Percentiles rank a stretch among this genome's conserved stretches.
Conservation (phyloP, 148 eudicot genomes). For the Gaultheria prostrata region DNA sequence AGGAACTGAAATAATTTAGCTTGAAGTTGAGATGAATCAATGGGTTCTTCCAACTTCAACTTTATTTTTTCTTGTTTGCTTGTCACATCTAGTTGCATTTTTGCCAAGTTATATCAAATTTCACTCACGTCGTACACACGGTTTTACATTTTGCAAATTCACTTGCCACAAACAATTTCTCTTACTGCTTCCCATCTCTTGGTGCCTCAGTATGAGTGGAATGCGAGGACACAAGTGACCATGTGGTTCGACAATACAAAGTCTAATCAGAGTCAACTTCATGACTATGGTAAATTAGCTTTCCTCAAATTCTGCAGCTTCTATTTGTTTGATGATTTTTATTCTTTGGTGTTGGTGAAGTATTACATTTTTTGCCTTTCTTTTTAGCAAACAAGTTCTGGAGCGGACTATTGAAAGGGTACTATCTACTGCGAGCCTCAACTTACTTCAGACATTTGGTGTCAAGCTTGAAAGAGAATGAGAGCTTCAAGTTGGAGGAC, state of each 20-base stretch:
- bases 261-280: slow-evolving; percentile 81
- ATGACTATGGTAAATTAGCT: slow-evolving; percentile 81
- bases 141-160: background rate
- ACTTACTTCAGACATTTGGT: slow-evolving; percentile 59
- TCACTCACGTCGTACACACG: background rate
- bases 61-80: background rate
- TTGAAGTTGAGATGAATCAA: background rate
- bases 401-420: slow-evolving; percentile 82
- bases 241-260: slow-evolving; percentile 89
- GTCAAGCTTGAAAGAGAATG: slow-evolving; percentile 45
- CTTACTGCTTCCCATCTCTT: background rate
- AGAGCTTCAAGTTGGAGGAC: slow-evolving; percentile 54
- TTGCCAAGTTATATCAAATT: background rate
- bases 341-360: background rate
- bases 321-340: background rate
- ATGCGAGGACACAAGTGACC: slow-evolving; percentile 92
- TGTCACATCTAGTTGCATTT: background rate
- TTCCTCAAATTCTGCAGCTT: background rate
- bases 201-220: slow-evolving; percentile 85
- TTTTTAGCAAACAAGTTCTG: slow-evolving; percentile 83
- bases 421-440: slow-evolving; percentile 93
- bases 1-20: background rate
- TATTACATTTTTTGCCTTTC: background rate
- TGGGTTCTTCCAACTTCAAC: slow-evolving; percentile 14
- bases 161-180: background rate